Base-by-base conservation (phyloP, 352 stramenopile species). In the Phytophthora lateralis region DNA sequence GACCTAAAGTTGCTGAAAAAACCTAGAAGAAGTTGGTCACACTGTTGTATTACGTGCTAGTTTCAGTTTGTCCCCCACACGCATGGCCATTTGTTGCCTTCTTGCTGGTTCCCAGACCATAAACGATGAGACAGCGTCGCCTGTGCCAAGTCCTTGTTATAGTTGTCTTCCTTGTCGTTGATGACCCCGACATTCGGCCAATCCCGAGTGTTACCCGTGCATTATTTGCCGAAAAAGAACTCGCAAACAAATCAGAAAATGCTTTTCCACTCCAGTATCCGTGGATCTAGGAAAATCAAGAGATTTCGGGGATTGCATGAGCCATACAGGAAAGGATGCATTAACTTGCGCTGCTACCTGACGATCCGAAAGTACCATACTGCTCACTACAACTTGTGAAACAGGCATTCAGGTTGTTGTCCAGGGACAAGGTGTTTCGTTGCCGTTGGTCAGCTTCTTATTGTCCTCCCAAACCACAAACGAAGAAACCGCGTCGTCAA, bases 401-500 rank as follows among this genome's bases (percentile, higher is more conserved):
- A 5, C 27, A 32, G 27, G 27, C 15, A 37, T 38, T 38, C 47
- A 65, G 27, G 34, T 60, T 2, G 44, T 56, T 0, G 34, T 39
- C 60, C 66, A 70, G 1, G 29, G 38, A n/a, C 54, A 74, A 0
- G 55, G 50, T 0, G 55, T 63, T 18, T 46, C 29, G 3, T 44
- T 70, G 44, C 60, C 60, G 39, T 74, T 55, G 6, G 49, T 70
- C 4, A 44, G 42, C 8, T 55, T 60, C 21, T 55, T 57, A 41
- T 43, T 53, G 26, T 57, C 41, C 12, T 62, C 38, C 60, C 57
- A 74, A 30, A 75, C 59, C 9, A 66, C 55, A 35, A 75, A 75
- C 3, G 67, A 75, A 11, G 56, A 60, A 7, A 75, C 29, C 12
- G 12, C 30, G 21, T 69, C 53, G 35, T 75, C 21, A 41, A 75